These are phyloP conservation scores for Epichloe gansuensis DNA, from an alignment of 2,329 filamentous ascomycete genomes.

Conservation along the genomic window DNA sequence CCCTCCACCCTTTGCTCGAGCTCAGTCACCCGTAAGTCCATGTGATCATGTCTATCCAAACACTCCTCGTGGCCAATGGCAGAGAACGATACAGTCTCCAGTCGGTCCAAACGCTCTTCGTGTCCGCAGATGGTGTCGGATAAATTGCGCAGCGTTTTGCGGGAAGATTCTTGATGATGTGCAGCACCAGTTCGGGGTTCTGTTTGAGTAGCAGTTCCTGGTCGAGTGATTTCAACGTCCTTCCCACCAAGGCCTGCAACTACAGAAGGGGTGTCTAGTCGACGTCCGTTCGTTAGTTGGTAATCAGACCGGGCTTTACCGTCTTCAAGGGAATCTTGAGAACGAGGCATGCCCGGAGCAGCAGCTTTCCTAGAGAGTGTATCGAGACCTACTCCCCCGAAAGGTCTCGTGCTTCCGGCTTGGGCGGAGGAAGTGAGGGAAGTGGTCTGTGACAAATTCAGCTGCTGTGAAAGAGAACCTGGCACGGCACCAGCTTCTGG, in stretches of 20 bases:
- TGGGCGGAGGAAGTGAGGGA: slow-evolving; percentile 40
- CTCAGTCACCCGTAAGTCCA: slow-evolving; percentile 56
- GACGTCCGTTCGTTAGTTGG: slow-evolving; percentile 9
- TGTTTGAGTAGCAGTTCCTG: slow-evolving; percentile 14
- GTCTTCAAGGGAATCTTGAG: slow-evolving; percentile 19
- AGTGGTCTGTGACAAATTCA: slow-evolving; percentile 38
- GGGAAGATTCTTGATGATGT: slow-evolving; percentile 13
- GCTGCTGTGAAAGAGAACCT: slow-evolving; percentile 36
- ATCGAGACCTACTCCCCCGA: slow-evolving; percentile 41
- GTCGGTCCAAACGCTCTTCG: slow-evolving; percentile 49
- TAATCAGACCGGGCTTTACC: slow-evolving; percentile 1
- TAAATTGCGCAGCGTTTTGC: slow-evolving; percentile 30
- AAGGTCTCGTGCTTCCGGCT: slow-evolving; percentile 39
- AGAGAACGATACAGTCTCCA: slow-evolving; percentile 60
- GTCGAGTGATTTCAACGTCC: slow-evolving; percentile 6
- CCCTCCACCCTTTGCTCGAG: slow-evolving; percentile 52
- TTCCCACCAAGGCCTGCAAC: slow-evolving; percentile 10
- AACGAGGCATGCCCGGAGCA: slow-evolving; percentile 17
- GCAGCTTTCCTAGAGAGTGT: slow-evolving; percentile 24
- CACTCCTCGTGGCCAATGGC: slow-evolving; percentile 55
- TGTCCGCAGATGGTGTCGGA: slow-evolving; percentile 45
- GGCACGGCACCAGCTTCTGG: slow-evolving; percentile 20
- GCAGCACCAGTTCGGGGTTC: slow-evolving; percentile 14
- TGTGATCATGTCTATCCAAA: slow-evolving; percentile 51
- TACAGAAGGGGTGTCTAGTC: slow-evolving; percentile 14